Percentiles rank a stretch among this genome's conserved stretches.
These are phyloP conservation scores for Boletus semigastroideus DNA, from an alignment of 1,284 basidiomycete genomes.

Conservation along the genomic window DNA sequence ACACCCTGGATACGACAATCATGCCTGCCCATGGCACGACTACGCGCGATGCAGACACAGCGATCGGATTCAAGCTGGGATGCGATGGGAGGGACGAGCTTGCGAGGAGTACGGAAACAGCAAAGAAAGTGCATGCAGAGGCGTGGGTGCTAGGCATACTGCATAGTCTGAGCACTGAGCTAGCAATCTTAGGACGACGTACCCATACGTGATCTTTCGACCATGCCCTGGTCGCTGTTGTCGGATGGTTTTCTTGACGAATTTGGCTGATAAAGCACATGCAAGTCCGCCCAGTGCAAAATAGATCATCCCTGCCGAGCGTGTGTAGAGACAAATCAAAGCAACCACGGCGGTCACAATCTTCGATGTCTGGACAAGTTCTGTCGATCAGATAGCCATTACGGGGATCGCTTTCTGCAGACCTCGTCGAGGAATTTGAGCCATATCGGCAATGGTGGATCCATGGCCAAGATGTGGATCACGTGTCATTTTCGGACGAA, in stretches of 20 bases:
- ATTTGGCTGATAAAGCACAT: constrained; percentile 66
- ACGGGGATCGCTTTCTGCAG: background rate
- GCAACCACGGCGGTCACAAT: constrained; percentile 61
- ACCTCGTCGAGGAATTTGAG: constrained; percentile 37
- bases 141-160: constrained; percentile 93
- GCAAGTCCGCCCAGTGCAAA: constrained; percentile 64
- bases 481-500: constrained; percentile 26
- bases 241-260: constrained; percentile 63
- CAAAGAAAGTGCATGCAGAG: constrained; percentile 71
- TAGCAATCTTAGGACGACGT: constrained; percentile 24
- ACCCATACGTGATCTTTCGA: constrained; percentile 67
- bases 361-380: constrained; percentile 24
- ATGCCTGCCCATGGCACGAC: constrained; percentile 53
- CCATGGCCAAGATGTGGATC: constrained; percentile 5
- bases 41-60: constrained; percentile 45
- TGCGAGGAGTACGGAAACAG: constrained; percentile 64
- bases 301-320: constrained; percentile 67
- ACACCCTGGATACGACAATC: constrained; percentile 69
- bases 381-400: constrained; percentile 9
- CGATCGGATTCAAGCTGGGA: constrained; percentile 40
- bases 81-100: constrained; percentile 53
- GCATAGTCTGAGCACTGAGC: constrained; percentile 17
- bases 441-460: constrained; percentile 13
- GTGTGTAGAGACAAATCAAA: constrained; percentile 59
- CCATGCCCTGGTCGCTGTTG: constrained; percentile 67